Conservation (phyloP, 1,284 basidiomycete species). For the Cutaneotrichosporon daszewskae region DNA sequence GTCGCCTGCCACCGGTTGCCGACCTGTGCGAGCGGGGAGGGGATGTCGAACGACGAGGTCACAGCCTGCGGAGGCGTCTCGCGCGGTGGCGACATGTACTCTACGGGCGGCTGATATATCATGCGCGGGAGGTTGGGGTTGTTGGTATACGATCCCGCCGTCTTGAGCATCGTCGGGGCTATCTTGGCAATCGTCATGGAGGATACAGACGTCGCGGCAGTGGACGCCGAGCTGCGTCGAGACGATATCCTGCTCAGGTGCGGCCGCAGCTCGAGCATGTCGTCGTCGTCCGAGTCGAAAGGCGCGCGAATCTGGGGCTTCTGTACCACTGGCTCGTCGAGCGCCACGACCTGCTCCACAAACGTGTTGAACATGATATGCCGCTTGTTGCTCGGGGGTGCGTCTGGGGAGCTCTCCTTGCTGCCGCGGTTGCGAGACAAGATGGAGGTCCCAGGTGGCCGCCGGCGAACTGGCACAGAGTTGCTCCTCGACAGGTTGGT, state of each 20-base stretch:
- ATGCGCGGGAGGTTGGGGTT: constrained; percentile 52
- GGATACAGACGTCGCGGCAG: neutral
- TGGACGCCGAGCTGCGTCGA: constrained; percentile 26
- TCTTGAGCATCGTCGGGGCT: constrained; percentile 88
- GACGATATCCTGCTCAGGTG: constrained; percentile 22
- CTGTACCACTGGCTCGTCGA: constrained; percentile 52
- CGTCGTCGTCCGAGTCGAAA: constrained; percentile 52
- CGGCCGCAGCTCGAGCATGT: constrained; percentile 61
- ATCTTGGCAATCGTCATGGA: constrained; percentile 85
- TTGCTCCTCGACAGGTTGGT: constrained; percentile 57
- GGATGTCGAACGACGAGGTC: constrained; percentile 33
- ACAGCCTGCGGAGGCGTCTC: constrained; percentile 3
- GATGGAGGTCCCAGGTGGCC: neutral
- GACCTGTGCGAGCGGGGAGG: constrained; percentile 25
- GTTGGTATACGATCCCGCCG: constrained; percentile 41
- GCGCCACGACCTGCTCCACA: constrained; percentile 95
- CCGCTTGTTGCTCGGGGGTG: constrained; percentile 50
- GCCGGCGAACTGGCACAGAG: constrained; percentile 19
- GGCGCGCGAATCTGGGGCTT: neutral
- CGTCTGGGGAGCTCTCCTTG: constrained; percentile 13
- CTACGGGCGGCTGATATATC: constrained; percentile 64
- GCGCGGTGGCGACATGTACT: constrained; percentile 35
- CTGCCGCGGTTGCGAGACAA: neutral
- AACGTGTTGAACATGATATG: constrained; percentile 98
- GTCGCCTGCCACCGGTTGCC: constrained; percentile 20